A percentile compares a stretch with the other conserved stretches of the same genome.
These are phyloP conservation scores for Xylaria sp. DNA, from an alignment of 2,329 filamentous ascomycete genomes.

Conservation along the genomic window DNA sequence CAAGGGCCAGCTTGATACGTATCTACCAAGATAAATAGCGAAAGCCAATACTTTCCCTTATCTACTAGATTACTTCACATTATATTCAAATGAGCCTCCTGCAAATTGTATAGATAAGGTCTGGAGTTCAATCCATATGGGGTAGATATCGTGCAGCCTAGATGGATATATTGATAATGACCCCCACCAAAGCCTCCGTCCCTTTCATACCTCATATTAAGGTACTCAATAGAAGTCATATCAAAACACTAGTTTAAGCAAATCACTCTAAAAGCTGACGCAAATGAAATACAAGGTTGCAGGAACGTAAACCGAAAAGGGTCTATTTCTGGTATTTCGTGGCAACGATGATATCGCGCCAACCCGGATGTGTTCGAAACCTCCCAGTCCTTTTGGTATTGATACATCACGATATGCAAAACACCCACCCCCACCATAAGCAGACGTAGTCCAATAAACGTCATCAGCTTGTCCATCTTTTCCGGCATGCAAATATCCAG, in stretches of 20 bases:
- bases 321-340: conserved; percentile 22
- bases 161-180: neutral
- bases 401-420: conserved; percentile 35
- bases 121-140: neutral
- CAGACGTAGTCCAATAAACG: conserved; percentile 33
- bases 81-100: conserved; percentile 23
- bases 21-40: neutral
- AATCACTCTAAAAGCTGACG: neutral
- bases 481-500: conserved; percentile 45
- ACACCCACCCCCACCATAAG: conserved; percentile 21
- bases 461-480: conserved; percentile 34
- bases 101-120: conserved; percentile 18
- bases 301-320: conserved; percentile 14
- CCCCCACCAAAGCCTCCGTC: neutral
- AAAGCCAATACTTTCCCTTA: neutral
- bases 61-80: conserved; percentile 24
- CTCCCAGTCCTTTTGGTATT: conserved; percentile 27
- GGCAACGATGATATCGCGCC: conserved; percentile 2
- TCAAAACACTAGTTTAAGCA: neutral
- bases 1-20: neutral
- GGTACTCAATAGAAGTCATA: neutral
- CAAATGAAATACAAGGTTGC: neutral
- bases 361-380: neutral
- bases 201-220: neutral
- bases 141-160: neutral